A percentile compares a stretch with the other conserved stretches of the same genome.
Conservation (phyloP, 2,329 filamentous ascomycete genomes). For the Aspergillus sp. region DNA sequence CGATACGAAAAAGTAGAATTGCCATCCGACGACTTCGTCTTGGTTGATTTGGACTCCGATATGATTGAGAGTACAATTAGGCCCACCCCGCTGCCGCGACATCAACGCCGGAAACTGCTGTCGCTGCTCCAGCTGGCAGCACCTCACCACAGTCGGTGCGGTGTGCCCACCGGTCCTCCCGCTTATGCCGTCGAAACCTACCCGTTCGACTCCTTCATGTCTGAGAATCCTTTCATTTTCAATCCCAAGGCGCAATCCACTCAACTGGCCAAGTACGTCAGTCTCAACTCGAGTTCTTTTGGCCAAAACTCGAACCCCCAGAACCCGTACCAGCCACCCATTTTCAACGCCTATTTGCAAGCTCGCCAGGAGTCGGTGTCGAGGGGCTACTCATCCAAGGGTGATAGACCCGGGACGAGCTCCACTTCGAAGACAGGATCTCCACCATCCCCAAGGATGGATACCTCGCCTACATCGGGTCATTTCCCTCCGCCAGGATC, state of each 20-base stretch:
- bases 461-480: slow-evolving; percentile 66
- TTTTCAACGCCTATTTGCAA: slow-evolving; percentile 88
- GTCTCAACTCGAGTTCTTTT: slow-evolving; percentile 83
- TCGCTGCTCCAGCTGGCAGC: slow-evolving; percentile 84
- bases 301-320: slow-evolving; percentile 55
- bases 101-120: slow-evolving; percentile 81
- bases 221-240: slow-evolving; percentile 76
- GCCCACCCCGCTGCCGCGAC: slow-evolving; percentile 73
- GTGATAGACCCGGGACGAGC: slow-evolving; percentile 71
- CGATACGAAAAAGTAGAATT: slow-evolving; percentile 61
- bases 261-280: slow-evolving; percentile 76
- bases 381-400: slow-evolving; percentile 35
- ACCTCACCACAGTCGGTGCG: slow-evolving; percentile 79
- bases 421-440: slow-evolving; percentile 47
- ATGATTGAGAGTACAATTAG: slow-evolving; percentile 76
- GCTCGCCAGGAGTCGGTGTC: slow-evolving; percentile 57
- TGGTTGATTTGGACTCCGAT: slow-evolving; percentile 89
- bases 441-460: slow-evolving; percentile 48
- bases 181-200: slow-evolving; percentile 90
- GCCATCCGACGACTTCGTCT: slow-evolving; percentile 89
- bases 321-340: slow-evolving; percentile 50
- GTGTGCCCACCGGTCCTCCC: slow-evolving; percentile 80
- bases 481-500: slow-evolving; percentile 77
- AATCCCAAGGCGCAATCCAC: slow-evolving; percentile 62
- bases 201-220: slow-evolving; percentile 82